Base-by-base conservation (phyloP, 176 grass and related monocot genomes). In the Oryza coarctata region DNA sequence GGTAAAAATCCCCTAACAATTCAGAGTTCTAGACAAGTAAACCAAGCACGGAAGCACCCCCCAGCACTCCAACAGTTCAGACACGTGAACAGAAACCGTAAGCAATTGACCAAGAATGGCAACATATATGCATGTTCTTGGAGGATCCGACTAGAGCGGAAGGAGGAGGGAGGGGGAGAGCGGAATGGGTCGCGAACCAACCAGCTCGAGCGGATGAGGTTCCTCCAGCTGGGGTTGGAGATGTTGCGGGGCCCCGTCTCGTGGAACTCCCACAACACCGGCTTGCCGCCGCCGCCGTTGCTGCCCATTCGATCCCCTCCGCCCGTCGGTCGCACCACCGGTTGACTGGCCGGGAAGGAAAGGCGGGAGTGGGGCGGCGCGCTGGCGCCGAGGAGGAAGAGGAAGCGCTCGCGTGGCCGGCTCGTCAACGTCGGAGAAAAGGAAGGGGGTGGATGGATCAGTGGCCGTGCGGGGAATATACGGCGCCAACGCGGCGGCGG, bases 131-230 rank as follows among this genome's bases (percentile, higher is more conserved):
- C 49, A 55, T 55, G 50, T 55, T n/a, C 50, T 22, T 55, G 50
- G 6, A 22, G 9, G 55, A 60, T 60, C 55, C 8, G 8, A 25
- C 27, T 25, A 12, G 38, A 35, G 49, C 47, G 33, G 18, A 12
- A 31, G 63, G 10, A 55, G 22, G 44, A 58, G 1, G 2, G 20
- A 73, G 13, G 9, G 35, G 40, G 6, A 25, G 41, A 22, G 44
- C n/a, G 33, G 65, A 2, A 49, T 27, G 81, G 26, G 5, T 68
- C 18, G 47, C 18, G 41, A 61, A 83, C 91, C 94, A 61, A 83
- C 91, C 94, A 97, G 83, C 87, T 92, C 30, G 94, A 92, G 15
- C 75, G 84, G 74, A 97, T 91, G 86, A 97, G 91, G 75, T 97
- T 91, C 63, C 94, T 89, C 94, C 94, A 97, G 68, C 91, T 80